Evolutionary conservation across 352 stramenopile genomes (phyloP), one percentile per base, ranked within the genome.

Genomic region (Phytopythium aichiense): DNA sequence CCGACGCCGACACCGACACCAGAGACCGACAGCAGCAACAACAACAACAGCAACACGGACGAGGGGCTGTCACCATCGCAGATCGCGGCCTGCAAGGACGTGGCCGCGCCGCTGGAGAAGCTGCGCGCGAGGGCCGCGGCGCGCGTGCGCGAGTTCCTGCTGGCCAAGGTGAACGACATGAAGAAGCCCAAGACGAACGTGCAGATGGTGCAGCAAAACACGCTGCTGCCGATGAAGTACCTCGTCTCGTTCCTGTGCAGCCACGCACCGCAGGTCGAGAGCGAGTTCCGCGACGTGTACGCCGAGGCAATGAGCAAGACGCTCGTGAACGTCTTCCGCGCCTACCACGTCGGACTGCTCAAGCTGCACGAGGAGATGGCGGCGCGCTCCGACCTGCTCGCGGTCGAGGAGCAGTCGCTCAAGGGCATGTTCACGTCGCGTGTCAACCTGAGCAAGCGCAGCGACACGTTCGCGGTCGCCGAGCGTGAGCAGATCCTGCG

Each of bases 131-230:
- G 90, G 50, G 87, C 91, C 3, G 73, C 89, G 58, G 70, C 73
- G 9, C 79, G 79, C 18, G 91, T 94, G 35, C 80, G 95, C 33
- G 91, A 98, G 57, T 99, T 98, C 63, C 94, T 99, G 51, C 77
- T 98, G 57, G 73, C 87, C 60, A 87, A 95, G 65, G 96, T 98
- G 69, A 87, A 87, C 57, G 88, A 96, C 58, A 79, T 99, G n/a
- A 91, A 96, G 69, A 96, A 95, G 62, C 92, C 95, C 38, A 98
- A 99, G 77, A 99, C 96, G 1, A 99, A 99, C 77, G 91, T 99
- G 57, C 93, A 98, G 64, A 99, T 99, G 81, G 87, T 99, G 60
- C 97, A 99, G 79, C 94, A 98, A 57, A 96, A 98, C 74, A 92
- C 90, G 43, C 79, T 99, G 56, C 77, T 99, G 53, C 96, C 97